These are phyloP conservation scores for Thalassiosira profunda DNA, from an alignment of 108 stramenopile species.

Conservation along the genomic window DNA sequence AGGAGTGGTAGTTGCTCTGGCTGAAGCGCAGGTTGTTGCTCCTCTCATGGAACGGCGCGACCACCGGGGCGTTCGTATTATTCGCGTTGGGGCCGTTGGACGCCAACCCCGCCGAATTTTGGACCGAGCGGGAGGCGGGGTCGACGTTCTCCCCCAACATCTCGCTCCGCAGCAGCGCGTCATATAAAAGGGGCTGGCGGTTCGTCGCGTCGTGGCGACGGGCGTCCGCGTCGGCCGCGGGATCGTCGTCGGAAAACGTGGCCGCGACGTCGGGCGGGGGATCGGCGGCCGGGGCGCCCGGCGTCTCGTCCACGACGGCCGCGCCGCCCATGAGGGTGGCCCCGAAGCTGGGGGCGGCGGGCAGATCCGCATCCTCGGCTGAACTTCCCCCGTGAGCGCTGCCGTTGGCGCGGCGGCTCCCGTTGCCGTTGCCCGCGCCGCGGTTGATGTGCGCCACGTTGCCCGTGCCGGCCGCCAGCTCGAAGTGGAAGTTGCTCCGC, in stretches of 20 bases:
- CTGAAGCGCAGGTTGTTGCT: slow-evolving; percentile 67
- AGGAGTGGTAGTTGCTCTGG: slow-evolving; percentile 68
- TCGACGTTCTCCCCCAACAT: slow-evolving; percentile 85
- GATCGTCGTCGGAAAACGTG: neutral
- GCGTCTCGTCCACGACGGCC: slow-evolving; percentile 2
- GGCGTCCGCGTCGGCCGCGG: neutral
- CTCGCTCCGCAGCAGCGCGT: slow-evolving; percentile 82
- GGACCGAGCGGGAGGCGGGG: slow-evolving; percentile 31
- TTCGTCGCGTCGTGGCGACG: slow-evolving; percentile 38
- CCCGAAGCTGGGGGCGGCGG: slow-evolving; percentile 28
- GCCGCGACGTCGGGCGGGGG: slow-evolving; percentile 11
- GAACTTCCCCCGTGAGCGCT: neutral
- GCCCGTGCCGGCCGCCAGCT: slow-evolving; percentile 5
- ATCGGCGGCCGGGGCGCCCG: neutral
- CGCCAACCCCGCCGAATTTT: neutral
- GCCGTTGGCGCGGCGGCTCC: neutral
- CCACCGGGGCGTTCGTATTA: neutral
- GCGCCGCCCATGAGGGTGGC: slow-evolving; percentile 39
- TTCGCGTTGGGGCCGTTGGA: neutral
- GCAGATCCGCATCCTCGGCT: neutral
- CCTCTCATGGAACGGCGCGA: slow-evolving; percentile 60
- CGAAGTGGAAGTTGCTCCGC: slow-evolving; percentile 59
- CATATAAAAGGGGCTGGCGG: slow-evolving; percentile 63
- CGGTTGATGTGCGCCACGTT: neutral
- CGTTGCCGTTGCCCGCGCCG: neutral